Conservation (phyloP, 75 land plant genomes). For the Sequoia sempervirens region DNA sequence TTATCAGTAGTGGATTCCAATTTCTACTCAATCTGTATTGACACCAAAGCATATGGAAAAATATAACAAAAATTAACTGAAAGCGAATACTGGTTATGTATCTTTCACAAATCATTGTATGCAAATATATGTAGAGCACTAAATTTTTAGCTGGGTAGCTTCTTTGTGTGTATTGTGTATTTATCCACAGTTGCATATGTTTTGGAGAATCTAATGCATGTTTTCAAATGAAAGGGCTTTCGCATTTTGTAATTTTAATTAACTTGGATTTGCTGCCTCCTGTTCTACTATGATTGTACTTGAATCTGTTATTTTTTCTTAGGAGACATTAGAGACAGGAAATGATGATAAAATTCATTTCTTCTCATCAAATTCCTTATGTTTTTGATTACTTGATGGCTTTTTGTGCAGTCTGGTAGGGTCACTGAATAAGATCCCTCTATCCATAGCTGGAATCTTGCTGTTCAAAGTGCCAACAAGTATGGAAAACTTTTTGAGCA, state of each 20-base stretch:
- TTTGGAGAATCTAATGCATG: neutral
- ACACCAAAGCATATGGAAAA: neutral
- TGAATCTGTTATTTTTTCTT: neutral
- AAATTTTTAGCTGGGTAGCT: neutral
- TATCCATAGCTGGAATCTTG: conserved; percentile 80
- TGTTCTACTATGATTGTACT: neutral
- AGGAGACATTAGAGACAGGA: neutral
- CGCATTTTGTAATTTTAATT: neutral
- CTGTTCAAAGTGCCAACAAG: conserved; percentile 83
- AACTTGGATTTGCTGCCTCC: neutral
- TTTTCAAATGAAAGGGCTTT: neutral
- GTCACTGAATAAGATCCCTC: conserved; percentile 93
- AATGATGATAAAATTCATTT: neutral
- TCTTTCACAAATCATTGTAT: neutral
- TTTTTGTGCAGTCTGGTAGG: conserved; percentile 75
- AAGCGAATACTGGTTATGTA: neutral
- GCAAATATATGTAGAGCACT: conserved; percentile 1
- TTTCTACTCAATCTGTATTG: neutral
- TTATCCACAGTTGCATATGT: neutral
- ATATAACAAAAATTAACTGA: neutral
- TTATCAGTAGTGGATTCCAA: neutral
- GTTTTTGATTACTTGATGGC: neutral
- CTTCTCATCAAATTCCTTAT: neutral
- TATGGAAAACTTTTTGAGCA: conserved; percentile 61
- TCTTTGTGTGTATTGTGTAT: neutral